Base-by-base conservation (phyloP, 805 yeast genomes). In the Cyberlindnera americana region DNA sequence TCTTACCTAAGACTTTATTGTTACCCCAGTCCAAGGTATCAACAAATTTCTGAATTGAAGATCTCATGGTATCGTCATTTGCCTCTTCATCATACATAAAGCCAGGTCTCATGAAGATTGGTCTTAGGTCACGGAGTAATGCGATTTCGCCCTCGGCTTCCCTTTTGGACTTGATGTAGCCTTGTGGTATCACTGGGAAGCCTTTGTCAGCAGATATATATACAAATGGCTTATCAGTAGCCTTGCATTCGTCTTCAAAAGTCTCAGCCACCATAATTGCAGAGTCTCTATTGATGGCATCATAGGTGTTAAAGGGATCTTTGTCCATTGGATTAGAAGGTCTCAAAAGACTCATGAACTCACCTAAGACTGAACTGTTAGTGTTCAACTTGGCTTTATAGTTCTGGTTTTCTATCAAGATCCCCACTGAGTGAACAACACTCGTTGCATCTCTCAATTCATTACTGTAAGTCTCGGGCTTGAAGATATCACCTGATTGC, bases 341-440 rank as follows among this genome's bases (percentile, higher is more conserved):
- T 46, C 67, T 65, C 32, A 77, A 52, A 57, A 52, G 57, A 58
- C 52, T 62, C 54, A 59, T 58, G 51, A 65, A 68, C 56, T 55
- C 74, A 49, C 45, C 48, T 9, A 65, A 35, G 1, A 57, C 30
- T 16, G 47, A 44, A 14, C 48, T 42, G 39, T 52, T 56, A 2
- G 54, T 48, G 24, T 54, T 55, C 68, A 67, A 28, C 3, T 72
- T 56, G 31, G 68, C 61, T 59, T 90, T 90, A 61, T 90, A 90
- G 25, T 72, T 66, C 41, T 69, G 72, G 50, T 83, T 77, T 46
- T 84, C 93, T 28, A 87, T 63, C 6, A 89, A 60, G 3, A 85
- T 71, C 0, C 98, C 98, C 38, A 89, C 67, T 0, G 93, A 74
- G 57, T 89, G 96, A 12, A 90, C 91, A 3, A 89, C 91, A 2